A percentile compares a stretch with the other conserved stretches of the same genome.
Evolutionary conservation across 2,329 filamentous ascomycete species (phyloP).

Genomic region (Botryotinia calthae): DNA sequence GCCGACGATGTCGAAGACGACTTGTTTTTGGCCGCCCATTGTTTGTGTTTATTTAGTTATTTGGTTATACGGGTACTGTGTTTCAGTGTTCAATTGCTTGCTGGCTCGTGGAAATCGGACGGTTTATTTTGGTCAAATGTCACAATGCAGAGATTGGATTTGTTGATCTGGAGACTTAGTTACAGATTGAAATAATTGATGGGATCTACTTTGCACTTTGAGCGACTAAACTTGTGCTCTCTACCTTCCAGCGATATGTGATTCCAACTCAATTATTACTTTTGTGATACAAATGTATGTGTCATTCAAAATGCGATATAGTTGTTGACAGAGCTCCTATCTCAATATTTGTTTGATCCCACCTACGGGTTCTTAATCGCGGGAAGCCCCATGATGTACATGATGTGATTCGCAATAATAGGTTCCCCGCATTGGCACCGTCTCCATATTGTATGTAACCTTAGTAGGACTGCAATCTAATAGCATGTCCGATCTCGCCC

Average conservation of each 20-base stretch:
- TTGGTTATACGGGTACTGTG: neutral
- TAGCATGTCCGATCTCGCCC: neutral
- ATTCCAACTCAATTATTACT: neutral
- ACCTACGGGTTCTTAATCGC: slow-evolving; percentile 7
- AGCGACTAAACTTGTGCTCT: neutral
- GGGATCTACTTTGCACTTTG: neutral
- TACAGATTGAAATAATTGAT: neutral
- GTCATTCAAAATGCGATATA: neutral
- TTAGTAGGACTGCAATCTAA: neutral
- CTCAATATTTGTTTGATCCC: neutral
- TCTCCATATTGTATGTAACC: neutral
- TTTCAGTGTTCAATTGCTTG: neutral
- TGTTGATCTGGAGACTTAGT: neutral
- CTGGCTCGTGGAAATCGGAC: neutral
- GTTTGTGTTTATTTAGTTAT: neutral
- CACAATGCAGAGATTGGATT: neutral
- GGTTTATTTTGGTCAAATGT: neutral
- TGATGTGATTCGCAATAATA: neutral
- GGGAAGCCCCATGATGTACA: neutral
- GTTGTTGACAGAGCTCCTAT: neutral
- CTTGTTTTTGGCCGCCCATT: slow-evolving; percentile 39
- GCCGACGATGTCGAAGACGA: slow-evolving; percentile 52
- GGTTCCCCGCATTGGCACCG: neutral
- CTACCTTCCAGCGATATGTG: neutral
- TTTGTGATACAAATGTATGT: neutral